These are phyloP conservation scores for Penicillium sp. DNA, from an alignment of 2,329 filamentous ascomycete species.

Conservation along the genomic window DNA sequence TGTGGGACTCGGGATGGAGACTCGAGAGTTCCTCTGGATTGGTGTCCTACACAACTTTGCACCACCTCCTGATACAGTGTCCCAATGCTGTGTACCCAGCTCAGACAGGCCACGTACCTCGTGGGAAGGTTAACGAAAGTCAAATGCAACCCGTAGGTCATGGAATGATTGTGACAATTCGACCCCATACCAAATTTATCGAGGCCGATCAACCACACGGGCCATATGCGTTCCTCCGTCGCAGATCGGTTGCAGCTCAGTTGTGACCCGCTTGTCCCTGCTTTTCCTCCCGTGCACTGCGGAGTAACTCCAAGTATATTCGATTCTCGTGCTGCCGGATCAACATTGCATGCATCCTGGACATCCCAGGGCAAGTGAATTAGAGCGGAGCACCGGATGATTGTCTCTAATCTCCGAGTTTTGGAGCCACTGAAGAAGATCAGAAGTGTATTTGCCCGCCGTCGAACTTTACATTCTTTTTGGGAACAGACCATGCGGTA, in stretches of 20 bases:
- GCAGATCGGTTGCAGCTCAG: conserved; percentile 18
- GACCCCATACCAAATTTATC: neutral
- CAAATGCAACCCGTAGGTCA: neutral
- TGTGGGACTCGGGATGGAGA: conserved; percentile 17
- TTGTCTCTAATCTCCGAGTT: neutral
- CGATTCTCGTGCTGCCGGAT: neutral
- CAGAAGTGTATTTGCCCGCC: conserved; percentile 6
- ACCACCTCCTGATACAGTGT: neutral
- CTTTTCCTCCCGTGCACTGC: neutral
- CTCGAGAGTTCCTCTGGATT: conserved; percentile 2
- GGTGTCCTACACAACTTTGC: neutral
- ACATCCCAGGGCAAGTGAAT: neutral
- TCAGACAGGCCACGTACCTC: neutral
- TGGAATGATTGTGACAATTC: neutral
- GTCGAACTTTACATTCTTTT: conserved; percentile 14
- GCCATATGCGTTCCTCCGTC: conserved; percentile 19
- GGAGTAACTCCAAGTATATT: neutral
- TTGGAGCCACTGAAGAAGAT: conserved; percentile 8
- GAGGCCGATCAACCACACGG: conserved; percentile 17
- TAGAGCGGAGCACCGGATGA: neutral
- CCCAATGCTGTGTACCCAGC: neutral
- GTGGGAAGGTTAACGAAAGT: neutral
- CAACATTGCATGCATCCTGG: neutral
- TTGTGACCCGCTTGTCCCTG: neutral
- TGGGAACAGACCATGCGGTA: conserved; percentile 25